Percentiles rank a stretch among this genome's conserved stretches.
Evolutionary conservation across 257 asterid species (phyloP).

Genomic region (Fraxinus excelsior): DNA sequence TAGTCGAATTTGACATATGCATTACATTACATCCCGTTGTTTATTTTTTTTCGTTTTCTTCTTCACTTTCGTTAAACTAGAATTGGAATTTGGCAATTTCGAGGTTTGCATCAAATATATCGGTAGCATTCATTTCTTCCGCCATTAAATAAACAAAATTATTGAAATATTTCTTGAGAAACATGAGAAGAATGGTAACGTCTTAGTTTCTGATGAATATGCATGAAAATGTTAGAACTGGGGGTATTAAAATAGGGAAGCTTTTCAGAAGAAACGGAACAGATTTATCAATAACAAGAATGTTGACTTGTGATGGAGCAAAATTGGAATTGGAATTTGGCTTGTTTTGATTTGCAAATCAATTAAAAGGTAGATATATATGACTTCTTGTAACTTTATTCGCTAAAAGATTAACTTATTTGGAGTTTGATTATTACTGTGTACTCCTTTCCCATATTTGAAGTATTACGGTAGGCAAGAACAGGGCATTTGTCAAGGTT

Average conservation of each 20-base stretch:
- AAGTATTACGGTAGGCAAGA: no score
- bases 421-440: no score
- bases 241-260: constrained; percentile 14
- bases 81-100: constrained; percentile 33
- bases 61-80: no score
- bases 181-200: constrained; percentile 31
- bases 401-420: no score
- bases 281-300: not conserved
- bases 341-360: not conserved
- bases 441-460: no score
- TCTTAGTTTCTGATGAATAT: constrained; percentile 26
- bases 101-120: constrained; percentile 48
- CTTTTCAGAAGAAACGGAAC: constrained; percentile 9
- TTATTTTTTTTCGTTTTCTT: no score
- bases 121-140: constrained; percentile 23
- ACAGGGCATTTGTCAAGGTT: no score
- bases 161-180: constrained; percentile 58
- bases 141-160: constrained; percentile 55
- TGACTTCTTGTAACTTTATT: not conserved
- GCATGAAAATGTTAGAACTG: not conserved
- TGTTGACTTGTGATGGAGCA: not conserved
- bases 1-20: no score
- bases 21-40: no score
- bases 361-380: not conserved
- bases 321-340: not conserved